Evolutionary conservation across 1,284 basidiomycete species (phyloP), one percentile per base, ranked within the genome.

Genomic region (Malassezia brasiliensis): DNA sequence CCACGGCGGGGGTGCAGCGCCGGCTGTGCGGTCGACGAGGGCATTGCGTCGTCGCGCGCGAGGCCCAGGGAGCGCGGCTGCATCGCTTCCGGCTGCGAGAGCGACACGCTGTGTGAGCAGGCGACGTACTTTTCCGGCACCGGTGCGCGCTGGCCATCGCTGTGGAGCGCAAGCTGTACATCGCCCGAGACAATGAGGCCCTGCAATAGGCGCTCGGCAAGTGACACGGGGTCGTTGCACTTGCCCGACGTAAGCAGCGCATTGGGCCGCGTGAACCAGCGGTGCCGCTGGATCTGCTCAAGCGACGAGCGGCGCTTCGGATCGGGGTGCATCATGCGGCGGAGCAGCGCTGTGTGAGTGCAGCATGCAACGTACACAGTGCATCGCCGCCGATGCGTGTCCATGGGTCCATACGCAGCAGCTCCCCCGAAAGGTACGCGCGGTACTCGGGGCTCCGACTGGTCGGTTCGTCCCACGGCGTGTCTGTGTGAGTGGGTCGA

Each of bases 381-480:
- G 82, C 81, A 47, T 82, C 79, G 1, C 76, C 70, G 15, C 79
- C 77, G 48, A 96, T 82, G 15, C 83, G 78, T 56, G 79, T 82
- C 93, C 93, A 98, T 0, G 93, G 93, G 3, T 80, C 79, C 64
- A 88, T 83, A 8, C 81, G 73, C 50, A 73, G 62, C 50, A 93
- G 82, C 50, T 85, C 78, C 2, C 90, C 90, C 0, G 80, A 80
- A 2, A 86, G 69, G 75, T 87, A 98, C 7, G 83, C 81, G 25
- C 77, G 73, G 73, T 83, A 98, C 75, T 98, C 93, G 2, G 83
- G 81, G 60, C 86, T 88, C 19, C 80, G 79, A 0, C 76, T 71
- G 0, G 90, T 90, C 3, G 93, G 90, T 71, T 94, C 87, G 70
- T 96, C 93, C 93, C 93, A 98, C 1, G 93, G 94, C 0, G 93